phyloP scores from a whole-genome alignment of 306 rosid species.

The Lablab purpureus region DNA sequence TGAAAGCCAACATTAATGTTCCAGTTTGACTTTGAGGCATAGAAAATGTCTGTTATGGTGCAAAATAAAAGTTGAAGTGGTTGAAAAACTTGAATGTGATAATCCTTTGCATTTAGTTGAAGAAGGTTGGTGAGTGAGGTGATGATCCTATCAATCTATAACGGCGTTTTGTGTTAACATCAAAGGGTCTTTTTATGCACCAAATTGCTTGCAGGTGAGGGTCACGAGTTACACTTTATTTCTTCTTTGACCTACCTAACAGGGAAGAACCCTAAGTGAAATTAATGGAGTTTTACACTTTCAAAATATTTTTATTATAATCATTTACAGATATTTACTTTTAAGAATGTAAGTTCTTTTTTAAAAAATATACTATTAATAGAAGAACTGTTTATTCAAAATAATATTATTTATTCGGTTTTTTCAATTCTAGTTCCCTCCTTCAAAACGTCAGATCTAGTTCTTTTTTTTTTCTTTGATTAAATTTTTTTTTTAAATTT shows the following conservation, averaged over 20 bases:
- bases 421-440: too few species aligned
- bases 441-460: too few species aligned
- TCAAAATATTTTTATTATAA: not conserved
- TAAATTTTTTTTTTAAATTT: too few species aligned
- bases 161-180: not conserved
- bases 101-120: not conserved
- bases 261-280: not conserved
- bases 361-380: too few species aligned
- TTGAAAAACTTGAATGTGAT: constrained; percentile 33
- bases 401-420: too few species aligned
- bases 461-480: too few species aligned
- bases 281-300: not conserved
- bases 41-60: not conserved
- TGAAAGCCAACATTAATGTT: not conserved
- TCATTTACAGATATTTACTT: not conserved
- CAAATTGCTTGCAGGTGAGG: not conserved
- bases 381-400: too few species aligned
- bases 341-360: too few species aligned
- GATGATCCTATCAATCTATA: not conserved
- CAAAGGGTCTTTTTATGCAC: not conserved
- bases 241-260: not conserved
- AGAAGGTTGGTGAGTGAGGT: constrained; percentile 41
- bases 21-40: not conserved
- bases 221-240: not conserved
- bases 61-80: not conserved